Evolutionary conservation across 805 yeast species (phyloP).

Genomic region (Naumovozyma baii): DNA sequence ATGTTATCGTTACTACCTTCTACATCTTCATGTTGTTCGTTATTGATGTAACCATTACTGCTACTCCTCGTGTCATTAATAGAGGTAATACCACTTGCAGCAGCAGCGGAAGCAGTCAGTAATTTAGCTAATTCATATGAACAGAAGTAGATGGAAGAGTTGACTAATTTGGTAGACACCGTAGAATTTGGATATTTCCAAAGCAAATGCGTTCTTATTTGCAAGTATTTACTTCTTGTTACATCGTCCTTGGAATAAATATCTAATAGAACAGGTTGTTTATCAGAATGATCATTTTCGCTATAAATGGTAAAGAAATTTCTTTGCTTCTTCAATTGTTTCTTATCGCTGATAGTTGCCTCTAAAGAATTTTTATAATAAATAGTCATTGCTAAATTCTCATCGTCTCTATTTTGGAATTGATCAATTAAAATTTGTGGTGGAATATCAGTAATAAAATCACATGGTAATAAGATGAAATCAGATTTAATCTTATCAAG

Average conservation of each 20-base stretch:
- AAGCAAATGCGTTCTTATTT: constrained; percentile 73
- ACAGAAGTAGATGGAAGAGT: constrained; percentile 64
- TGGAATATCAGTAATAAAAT: constrained; percentile 83
- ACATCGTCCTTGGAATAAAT: constrained; percentile 59
- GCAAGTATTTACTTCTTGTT: constrained; percentile 59
- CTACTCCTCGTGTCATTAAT: constrained; percentile 5
- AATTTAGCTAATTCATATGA: constrained; percentile 44
- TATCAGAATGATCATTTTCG: constrained; percentile 34
- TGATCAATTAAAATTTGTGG: constrained; percentile 82
- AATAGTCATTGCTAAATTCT: constrained; percentile 66
- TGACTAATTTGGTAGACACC: constrained; percentile 66
- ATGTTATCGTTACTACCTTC: constrained; percentile 8
- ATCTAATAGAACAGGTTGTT: constrained; percentile 48
- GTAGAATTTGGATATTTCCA: constrained; percentile 80
- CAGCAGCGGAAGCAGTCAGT: constrained; percentile 24
- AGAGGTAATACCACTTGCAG: constrained; percentile 12
- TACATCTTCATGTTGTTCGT: constrained; percentile 1
- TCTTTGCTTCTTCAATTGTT: constrained; percentile 35
- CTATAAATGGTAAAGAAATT: constrained; percentile 61
- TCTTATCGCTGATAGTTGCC: constrained; percentile 60
- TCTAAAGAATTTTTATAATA: constrained; percentile 68
- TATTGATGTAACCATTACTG: neutral
- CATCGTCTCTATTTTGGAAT: constrained; percentile 59
- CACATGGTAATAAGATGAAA: constrained; percentile 86
- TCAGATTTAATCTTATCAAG: constrained; percentile 37